A percentile compares a stretch with the other conserved stretches of the same genome.
These are phyloP conservation scores for Trichosanthes truncata DNA, from an alignment of 306 rosid species.

Conservation along the genomic window DNA sequence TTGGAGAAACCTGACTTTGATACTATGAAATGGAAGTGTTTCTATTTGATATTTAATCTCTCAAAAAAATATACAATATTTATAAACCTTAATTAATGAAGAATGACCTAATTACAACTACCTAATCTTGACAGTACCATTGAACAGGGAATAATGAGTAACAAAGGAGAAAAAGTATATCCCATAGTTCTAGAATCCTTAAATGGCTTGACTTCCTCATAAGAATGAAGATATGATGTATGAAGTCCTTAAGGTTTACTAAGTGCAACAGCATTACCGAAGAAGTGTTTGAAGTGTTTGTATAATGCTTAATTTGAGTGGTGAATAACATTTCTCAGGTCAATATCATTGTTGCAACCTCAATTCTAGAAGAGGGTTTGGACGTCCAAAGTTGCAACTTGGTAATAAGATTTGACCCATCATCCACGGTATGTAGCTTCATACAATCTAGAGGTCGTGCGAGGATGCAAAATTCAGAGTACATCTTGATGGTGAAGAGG, in stretches of 20 bases:
- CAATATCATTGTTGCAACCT: slow-evolving; percentile 84
- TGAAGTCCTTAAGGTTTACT: not conserved
- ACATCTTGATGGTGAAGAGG: slow-evolving; percentile 70
- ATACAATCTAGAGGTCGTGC: slow-evolving; percentile 95
- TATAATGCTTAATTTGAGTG: not conserved
- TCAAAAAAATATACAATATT: not conserved
- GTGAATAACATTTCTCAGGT: slow-evolving; percentile 34
- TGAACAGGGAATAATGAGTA: not conserved
- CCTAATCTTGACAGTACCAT: not conserved
- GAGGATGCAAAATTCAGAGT: slow-evolving; percentile 66
- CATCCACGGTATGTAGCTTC: slow-evolving; percentile 70
- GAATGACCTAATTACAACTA: not conserved
- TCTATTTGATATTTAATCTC: not conserved
- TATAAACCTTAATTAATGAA: not conserved
- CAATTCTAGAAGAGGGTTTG: slow-evolving; percentile 92
- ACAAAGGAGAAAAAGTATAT: not conserved
- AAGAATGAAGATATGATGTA: not conserved
- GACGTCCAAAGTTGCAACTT: slow-evolving; percentile 85
- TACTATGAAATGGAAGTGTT: not conserved
- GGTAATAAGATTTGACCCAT: slow-evolving; percentile 86
- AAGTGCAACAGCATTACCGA: not conserved
- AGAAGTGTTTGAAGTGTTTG: not conserved
- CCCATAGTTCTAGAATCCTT: not conserved
- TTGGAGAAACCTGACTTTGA: not conserved
- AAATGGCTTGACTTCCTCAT: not conserved